Evolutionary conservation across 331 rosid genomes (phyloP).

Genomic region (Erythrophleum ivorense): DNA sequence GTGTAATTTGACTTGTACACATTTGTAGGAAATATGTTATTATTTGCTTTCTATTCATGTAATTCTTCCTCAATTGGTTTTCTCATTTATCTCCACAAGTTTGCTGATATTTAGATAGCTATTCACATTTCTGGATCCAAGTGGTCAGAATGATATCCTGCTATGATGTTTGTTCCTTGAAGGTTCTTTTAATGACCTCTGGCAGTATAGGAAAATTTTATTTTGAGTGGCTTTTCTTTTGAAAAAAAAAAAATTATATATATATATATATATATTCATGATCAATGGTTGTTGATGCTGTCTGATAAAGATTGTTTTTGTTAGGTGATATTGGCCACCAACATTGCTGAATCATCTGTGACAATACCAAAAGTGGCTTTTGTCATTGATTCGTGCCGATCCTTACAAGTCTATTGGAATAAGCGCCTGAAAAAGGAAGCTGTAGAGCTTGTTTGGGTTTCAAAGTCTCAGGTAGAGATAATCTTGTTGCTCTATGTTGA

Average conservation of each 20-base stretch:
- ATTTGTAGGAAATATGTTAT: background rate
- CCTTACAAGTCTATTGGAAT: conserved; percentile 86
- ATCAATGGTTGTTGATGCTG: conserved; percentile 24
- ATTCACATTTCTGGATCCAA: background rate
- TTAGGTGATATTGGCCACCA: conserved; percentile 91
- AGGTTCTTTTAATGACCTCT: conserved; percentile 22
- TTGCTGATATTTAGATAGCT: background rate
- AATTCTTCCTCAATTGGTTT: background rate
- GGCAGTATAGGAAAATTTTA: background rate
- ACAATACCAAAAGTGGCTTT: conserved; percentile 92
- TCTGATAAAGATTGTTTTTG: conserved; percentile 30
- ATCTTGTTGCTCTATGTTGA: conserved; percentile 20
- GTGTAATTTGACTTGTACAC: background rate
- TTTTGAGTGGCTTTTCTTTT: conserved; percentile 4
- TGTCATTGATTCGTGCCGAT: conserved; percentile 90
- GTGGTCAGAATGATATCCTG: background rate
- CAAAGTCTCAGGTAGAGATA: conserved; percentile 80
- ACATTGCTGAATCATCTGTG: conserved; percentile 98
- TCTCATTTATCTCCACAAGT: background rate
- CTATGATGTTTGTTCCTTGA: conserved; percentile 30
- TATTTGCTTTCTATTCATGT: background rate
- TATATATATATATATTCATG: background rate
- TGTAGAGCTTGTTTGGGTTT: conserved; percentile 80
- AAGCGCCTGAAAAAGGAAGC: conserved; percentile 58
- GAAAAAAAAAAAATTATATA: no score